Base-by-base conservation (phyloP, 2,329 filamentous ascomycete genomes). In the Apiospora aurea region DNA sequence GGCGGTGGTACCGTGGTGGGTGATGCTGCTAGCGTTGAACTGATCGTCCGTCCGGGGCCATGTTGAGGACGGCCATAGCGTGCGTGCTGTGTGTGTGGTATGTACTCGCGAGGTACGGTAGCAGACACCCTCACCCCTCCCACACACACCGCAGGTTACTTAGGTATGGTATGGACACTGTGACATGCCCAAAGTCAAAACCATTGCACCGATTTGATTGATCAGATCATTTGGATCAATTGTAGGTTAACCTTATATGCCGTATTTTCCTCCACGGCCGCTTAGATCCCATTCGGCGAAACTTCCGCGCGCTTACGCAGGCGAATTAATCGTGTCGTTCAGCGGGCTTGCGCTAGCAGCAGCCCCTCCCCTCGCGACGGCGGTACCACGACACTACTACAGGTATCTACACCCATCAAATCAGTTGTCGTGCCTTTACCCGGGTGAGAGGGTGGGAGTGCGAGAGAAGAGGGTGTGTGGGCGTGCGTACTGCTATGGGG, bases 41-140 rank as follows among this genome's bases (percentile, higher is more conserved):
- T 5, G 57, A 64, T 41, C 34, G n/a, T 64, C 57, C 41, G 34
- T 61, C 29, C 53, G 53, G 53, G 38, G 29, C 53, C 38, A 38
- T 64, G 57, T 64, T 64, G 57, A n/a, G 57, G 38, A 34, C 57
- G 57, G 29, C 57, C 57, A 64, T 41, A 64, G 57, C 57, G 57
- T 21, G 53, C 21, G 34, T 61, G 51, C 41, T 2, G 24, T 29
- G 14, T n/a, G 14, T 6, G 2, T 57, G 26, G 21, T 38, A 8
- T 7, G 46, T 47, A 21, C 18, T 47, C 4, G 6, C 34, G 5
- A 3, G 4, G 7, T 38, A 38, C 34, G 34, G 34, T 38, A 38
- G 34, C 34, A 38, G 34, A 38, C 7, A 38, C 34, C 5, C 34
- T 46, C 44, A n/a, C n/a, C n/a, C n/a, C n/a, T n/a, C n/a, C n/a